These are phyloP conservation scores for Rhododendron vialii DNA, from an alignment of 148 eudicot species.

Conservation along the genomic window DNA sequence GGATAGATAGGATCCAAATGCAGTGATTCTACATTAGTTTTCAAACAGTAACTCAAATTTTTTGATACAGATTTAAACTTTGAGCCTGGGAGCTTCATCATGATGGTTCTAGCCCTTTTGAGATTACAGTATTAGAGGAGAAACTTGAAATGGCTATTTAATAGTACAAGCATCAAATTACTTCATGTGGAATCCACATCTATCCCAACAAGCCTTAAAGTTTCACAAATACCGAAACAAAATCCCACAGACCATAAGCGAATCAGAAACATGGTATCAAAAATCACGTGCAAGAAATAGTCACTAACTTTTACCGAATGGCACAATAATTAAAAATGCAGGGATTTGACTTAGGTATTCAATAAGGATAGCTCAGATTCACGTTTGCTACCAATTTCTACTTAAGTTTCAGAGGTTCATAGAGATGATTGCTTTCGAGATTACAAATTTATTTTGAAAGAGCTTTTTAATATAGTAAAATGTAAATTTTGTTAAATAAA, in stretches of 20 bases:
- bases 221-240: background rate
- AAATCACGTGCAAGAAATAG: background rate
- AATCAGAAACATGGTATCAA: background rate
- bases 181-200: too few species aligned
- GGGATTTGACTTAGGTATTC: too few species aligned
- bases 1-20: background rate
- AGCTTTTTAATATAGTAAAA: too few species aligned
- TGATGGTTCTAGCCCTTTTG: background rate
- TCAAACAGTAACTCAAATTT: background rate
- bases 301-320: too few species aligned
- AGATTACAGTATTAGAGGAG: background rate
- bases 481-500: background rate
- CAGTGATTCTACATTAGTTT: background rate
- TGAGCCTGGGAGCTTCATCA: background rate
- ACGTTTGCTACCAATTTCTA: background rate
- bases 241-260: background rate
- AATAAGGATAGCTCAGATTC: background rate
- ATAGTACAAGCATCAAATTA: background rate
- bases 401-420: background rate
- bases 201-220: too few species aligned
- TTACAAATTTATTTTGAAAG: background rate
- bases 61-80: background rate
- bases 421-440: background rate
- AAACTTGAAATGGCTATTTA: background rate
- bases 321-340: too few species aligned